Evolutionary conservation across 139 green algal species (phyloP).

Genomic region (Nannochloris sp.): DNA sequence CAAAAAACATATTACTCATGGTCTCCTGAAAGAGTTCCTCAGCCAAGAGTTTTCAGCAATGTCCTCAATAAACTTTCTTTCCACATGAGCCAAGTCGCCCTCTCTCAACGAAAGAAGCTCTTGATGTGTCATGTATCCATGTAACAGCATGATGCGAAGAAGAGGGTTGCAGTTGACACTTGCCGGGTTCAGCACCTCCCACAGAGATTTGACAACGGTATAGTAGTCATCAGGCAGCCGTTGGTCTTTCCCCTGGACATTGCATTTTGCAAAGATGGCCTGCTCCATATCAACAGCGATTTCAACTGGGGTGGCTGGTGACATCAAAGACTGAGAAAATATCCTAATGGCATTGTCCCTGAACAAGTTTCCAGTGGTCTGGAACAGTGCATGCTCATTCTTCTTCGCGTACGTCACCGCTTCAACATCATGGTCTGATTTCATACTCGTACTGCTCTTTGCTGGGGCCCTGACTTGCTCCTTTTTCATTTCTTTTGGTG

Average conservation of each 20-base stretch:
- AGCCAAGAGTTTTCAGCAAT: no score
- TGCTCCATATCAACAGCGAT: not conserved
- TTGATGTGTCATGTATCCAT: not conserved
- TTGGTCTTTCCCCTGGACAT: not conserved
- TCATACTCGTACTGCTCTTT: not conserved
- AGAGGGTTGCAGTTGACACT: slow-evolving; percentile 4
- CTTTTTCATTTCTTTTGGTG: not conserved
- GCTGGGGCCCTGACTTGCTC: not conserved
- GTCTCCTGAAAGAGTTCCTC: no score
- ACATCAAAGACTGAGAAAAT: slow-evolving; percentile 4
- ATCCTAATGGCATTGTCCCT: slow-evolving; percentile 4
- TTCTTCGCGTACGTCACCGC: not conserved
- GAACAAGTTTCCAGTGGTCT: slow-evolving; percentile 2
- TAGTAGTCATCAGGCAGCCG: not conserved
- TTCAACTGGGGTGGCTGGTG: not conserved
- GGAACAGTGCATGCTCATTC: not conserved
- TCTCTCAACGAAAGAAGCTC: not conserved
- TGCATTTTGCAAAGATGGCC: not conserved
- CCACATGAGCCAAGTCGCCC: no score
- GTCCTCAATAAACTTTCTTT: no score
- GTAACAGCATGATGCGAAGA: slow-evolving; percentile 7
- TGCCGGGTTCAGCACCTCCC: not conserved
- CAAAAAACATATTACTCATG: no score
- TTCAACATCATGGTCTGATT: not conserved
- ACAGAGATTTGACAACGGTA: no score